Percentiles rank a stretch among this genome's conserved stretches.
phyloP scores from a whole-genome alignment of 2,329 filamentous ascomycete species.

The Epicoccum sorghinum region DNA sequence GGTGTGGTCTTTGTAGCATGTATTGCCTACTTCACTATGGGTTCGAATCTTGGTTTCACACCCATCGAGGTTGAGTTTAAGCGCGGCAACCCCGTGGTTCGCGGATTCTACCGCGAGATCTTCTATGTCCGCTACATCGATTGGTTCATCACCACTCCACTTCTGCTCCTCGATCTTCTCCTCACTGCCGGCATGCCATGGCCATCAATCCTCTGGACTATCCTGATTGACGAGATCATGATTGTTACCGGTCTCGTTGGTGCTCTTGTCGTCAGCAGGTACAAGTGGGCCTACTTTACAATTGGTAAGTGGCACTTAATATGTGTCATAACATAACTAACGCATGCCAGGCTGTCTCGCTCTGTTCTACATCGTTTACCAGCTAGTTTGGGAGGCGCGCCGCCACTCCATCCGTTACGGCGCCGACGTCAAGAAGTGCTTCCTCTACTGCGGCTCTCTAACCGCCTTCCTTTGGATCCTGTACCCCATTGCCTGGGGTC shows the following conservation, averaged over 20 bases:
- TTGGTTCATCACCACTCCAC: constrained; percentile 68
- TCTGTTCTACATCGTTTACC: constrained; percentile 66
- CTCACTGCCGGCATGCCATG: constrained; percentile 69
- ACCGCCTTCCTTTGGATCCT: constrained; percentile 68
- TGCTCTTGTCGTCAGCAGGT: constrained; percentile 64
- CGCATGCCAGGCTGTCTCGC: constrained; percentile 43
- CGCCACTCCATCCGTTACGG: constrained; percentile 63
- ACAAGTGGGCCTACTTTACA: constrained; percentile 72
- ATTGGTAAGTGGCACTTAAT: constrained; percentile 50
- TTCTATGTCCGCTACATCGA: constrained; percentile 72
- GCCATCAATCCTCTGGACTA: constrained; percentile 66
- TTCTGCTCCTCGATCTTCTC: constrained; percentile 67
- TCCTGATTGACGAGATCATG: constrained; percentile 70
- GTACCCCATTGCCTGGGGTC: constrained; percentile 67
- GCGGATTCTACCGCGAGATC: constrained; percentile 64
- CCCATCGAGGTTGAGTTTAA: constrained; percentile 68
- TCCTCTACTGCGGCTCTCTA: constrained; percentile 62
- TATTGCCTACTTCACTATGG: constrained; percentile 71
- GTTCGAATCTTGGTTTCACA: constrained; percentile 67
- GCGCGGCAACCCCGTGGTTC: constrained; percentile 52
- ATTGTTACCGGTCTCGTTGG: constrained; percentile 71
- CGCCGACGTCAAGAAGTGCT: constrained; percentile 59
- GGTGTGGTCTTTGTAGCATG: constrained; percentile 63
- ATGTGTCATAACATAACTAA: background rate
- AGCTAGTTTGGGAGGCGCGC: constrained; percentile 63